Percentiles rank a stretch among this genome's conserved stretches.
phyloP scores from a whole-genome alignment of 2,329 filamentous ascomycete genomes.

The Verticillium tricorpus region DNA sequence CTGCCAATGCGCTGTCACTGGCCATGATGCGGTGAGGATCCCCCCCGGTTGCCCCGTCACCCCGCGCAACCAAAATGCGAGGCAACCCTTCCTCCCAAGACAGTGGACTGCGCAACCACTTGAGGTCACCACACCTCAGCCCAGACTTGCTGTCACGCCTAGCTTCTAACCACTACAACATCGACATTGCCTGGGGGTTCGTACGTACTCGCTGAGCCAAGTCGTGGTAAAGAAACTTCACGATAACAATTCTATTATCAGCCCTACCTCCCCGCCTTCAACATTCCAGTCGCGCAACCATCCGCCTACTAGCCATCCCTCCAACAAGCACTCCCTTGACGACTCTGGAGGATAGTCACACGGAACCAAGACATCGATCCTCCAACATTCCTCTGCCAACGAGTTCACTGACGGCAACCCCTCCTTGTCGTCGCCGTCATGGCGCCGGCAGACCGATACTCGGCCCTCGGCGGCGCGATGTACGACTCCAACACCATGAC shows the following conservation, averaged over 20 bases:
- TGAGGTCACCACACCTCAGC: constrained; percentile 5
- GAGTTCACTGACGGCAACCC: constrained; percentile 5
- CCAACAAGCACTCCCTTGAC: neutral
- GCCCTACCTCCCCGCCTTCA: constrained; percentile 1
- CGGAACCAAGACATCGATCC: neutral
- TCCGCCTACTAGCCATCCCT: constrained; percentile 1
- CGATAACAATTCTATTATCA: constrained; percentile 5
- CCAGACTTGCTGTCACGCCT: neutral
- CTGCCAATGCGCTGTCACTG: constrained; percentile 1
- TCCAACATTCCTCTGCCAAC: neutral
- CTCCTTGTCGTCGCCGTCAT: constrained; percentile 43
- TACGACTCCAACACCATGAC: constrained; percentile 71
- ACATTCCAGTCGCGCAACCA: neutral
- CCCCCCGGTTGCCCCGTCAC: constrained; percentile 7
- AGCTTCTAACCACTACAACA: neutral
- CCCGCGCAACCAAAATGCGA: constrained; percentile 14
- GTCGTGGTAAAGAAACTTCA: neutral
- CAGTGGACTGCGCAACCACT: neutral
- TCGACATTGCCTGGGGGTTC: neutral
- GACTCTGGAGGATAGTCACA: neutral
- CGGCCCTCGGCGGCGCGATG: constrained; percentile 65
- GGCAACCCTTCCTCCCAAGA: neutral
- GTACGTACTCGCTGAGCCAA: neutral
- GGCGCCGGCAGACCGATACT: constrained; percentile 58
- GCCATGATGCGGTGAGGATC: constrained; percentile 5